A percentile compares a stretch with the other conserved stretches of the same genome.
Conservation (phyloP, 2,329 filamentous ascomycete species). For the Cercospora sesami region DNA sequence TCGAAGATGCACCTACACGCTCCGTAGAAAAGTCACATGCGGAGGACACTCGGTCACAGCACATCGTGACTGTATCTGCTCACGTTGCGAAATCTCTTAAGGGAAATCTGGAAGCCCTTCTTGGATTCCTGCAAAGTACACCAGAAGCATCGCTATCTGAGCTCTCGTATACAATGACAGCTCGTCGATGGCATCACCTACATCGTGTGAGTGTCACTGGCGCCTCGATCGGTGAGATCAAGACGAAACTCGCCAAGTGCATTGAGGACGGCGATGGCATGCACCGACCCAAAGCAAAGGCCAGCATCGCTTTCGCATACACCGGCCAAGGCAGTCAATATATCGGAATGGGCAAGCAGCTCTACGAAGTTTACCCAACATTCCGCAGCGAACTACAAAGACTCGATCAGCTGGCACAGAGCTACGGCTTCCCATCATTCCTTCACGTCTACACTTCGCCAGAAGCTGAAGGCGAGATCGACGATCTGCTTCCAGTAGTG, state of each 20-base stretch:
- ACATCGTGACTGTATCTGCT: constrained; percentile 60
- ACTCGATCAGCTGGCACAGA: background rate
- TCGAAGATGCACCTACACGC: constrained; percentile 60
- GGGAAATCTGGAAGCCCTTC: constrained; percentile 52
- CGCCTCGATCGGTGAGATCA: background rate
- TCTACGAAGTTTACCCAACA: background rate
- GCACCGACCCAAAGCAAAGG: background rate
- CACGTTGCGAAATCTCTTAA: constrained; percentile 51
- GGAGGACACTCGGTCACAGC: constrained; percentile 35
- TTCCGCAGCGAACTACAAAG: background rate
- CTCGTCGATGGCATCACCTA: constrained; percentile 40
- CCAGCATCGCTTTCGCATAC: constrained; percentile 43
- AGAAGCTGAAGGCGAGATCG: background rate
- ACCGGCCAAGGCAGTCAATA: constrained; percentile 43
- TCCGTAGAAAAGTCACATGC: constrained; percentile 11
- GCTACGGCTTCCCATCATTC: background rate
- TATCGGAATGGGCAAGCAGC: constrained; percentile 27
- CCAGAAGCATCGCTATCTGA: constrained; percentile 46
- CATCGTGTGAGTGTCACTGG: constrained; percentile 43
- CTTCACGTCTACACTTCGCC: background rate
- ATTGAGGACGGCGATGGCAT: background rate
- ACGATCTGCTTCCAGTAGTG: background rate
- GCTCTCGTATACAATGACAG: constrained; percentile 48
- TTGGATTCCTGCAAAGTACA: background rate
- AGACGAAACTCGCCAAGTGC: constrained; percentile 30